These are phyloP conservation scores for Clarireedia paspali DNA, from an alignment of 2,329 filamentous ascomycete genomes.

Conservation along the genomic window DNA sequence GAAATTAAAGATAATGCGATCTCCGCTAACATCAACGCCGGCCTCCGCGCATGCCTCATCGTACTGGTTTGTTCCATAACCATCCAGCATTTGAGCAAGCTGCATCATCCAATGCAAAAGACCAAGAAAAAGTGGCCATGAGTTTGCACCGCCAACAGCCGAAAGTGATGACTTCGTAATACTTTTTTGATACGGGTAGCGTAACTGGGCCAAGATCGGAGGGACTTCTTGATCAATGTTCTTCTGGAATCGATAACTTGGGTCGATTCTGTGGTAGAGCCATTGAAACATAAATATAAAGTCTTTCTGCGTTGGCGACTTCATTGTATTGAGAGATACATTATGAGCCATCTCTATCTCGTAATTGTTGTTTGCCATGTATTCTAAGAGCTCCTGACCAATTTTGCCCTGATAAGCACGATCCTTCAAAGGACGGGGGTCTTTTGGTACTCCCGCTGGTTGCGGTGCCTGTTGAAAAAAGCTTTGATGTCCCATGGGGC, in stretches of 20 bases:
- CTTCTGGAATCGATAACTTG: conserved; percentile 86
- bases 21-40: conserved; percentile 78
- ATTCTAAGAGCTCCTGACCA: conserved; percentile 84
- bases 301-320: conserved; percentile 94
- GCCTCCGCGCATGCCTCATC: conserved; percentile 85
- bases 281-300: conserved; percentile 98
- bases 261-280: conserved; percentile 93
- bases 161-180: conserved; percentile 96
- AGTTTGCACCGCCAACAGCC: conserved; percentile 88
- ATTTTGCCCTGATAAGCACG: conserved; percentile 73
- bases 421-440: conserved; percentile 81
- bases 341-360: conserved; percentile 97
- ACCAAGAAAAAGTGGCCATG: conserved; percentile 86
- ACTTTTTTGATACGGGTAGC: conserved; percentile 90
- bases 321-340: conserved; percentile 83
- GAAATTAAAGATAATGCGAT: conserved; percentile 92
- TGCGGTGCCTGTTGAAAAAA: conserved; percentile 88
- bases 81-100: conserved; percentile 85
- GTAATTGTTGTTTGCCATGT: conserved; percentile 87
- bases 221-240: conserved; percentile 94
- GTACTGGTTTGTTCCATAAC: conserved; percentile 70
- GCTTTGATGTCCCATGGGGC: conserved; percentile 71
- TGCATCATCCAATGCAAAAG: conserved; percentile 99
- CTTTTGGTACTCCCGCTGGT: conserved; percentile 72
- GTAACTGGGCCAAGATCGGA: conserved; percentile 81